These are phyloP conservation scores for Pachysandra terminalis DNA, from an alignment of 164 flowering plant species.

Conservation along the genomic window DNA sequence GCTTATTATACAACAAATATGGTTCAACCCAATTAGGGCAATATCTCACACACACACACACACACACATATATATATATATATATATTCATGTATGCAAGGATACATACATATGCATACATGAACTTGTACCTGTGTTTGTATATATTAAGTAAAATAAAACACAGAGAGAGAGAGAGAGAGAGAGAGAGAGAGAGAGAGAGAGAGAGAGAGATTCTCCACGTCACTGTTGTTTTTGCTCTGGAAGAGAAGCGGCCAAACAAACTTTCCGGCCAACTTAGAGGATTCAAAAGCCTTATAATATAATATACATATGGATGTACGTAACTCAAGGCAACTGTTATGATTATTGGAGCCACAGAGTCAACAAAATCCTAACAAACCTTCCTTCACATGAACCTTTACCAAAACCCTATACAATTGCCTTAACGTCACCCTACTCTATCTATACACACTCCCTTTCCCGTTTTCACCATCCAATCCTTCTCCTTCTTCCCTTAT, in stretches of 20 bases:
- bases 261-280: conserved; percentile 1
- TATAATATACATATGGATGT: conserved; percentile 7
- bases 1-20: too few species aligned
- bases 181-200: too few species aligned
- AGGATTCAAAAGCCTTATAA: background rate
- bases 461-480: background rate
- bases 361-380: conserved; percentile 82
- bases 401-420: background rate
- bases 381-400: conserved; percentile 10
- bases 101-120: too few species aligned
- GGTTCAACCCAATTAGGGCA: too few species aligned
- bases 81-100: too few species aligned
- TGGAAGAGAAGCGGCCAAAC: background rate
- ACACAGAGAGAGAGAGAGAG: too few species aligned
- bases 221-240: background rate
- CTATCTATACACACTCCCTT: background rate
- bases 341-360: conserved; percentile 49
- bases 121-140: too few species aligned
- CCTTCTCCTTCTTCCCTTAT: background rate
- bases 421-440: conserved; percentile 7
- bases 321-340: conserved; percentile 46
- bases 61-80: too few species aligned
- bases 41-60: too few species aligned
- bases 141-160: too few species aligned
- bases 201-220: background rate